Conservation (phyloP, 768 basidiomycete genomes). For the Gymnopilus junonius region DNA sequence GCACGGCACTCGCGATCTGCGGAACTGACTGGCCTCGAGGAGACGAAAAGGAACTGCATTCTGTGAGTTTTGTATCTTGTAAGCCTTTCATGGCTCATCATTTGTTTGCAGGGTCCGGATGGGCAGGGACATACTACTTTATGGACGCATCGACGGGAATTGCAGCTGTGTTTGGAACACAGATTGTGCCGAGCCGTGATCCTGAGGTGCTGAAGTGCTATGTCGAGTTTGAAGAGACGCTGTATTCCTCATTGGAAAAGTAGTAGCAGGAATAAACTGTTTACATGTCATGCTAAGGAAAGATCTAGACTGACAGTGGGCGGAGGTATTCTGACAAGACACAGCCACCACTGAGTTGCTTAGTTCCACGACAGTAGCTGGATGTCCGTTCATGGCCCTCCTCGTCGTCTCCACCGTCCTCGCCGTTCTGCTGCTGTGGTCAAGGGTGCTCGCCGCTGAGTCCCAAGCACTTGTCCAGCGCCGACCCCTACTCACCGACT, state of each 20-base stretch:
- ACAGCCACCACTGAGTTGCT: background rate
- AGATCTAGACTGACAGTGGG: background rate
- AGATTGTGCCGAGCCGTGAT: constrained; percentile 33
- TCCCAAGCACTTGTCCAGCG: constrained; percentile 8
- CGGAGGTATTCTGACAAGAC: background rate
- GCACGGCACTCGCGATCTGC: constrained; percentile 26
- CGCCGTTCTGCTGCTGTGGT: constrained; percentile 1
- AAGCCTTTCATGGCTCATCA: background rate
- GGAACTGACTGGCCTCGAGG: constrained; percentile 27
- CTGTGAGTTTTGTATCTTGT: constrained; percentile 21
- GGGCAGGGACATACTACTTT: constrained; percentile 38
- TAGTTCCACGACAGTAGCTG: background rate
- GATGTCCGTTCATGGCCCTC: constrained; percentile 12
- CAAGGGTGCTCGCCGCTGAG: constrained; percentile 2
- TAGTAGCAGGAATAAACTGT: too few relatives aligned
- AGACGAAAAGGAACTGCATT: constrained; percentile 32
- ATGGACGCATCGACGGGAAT: constrained; percentile 40
- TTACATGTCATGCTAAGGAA: background rate
- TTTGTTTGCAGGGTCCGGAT: constrained; percentile 35
- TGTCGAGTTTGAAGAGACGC: constrained; percentile 27
- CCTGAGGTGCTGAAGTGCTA: constrained; percentile 22
- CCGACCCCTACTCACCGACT: background rate
- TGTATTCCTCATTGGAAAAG: constrained; percentile 27
- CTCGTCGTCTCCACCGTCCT: constrained; percentile 8
- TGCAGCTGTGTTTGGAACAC: constrained; percentile 38